These are phyloP conservation scores for Evansstolkia leycettana DNA, from an alignment of 495 filamentous ascomycete genomes.

Conservation along the genomic window DNA sequence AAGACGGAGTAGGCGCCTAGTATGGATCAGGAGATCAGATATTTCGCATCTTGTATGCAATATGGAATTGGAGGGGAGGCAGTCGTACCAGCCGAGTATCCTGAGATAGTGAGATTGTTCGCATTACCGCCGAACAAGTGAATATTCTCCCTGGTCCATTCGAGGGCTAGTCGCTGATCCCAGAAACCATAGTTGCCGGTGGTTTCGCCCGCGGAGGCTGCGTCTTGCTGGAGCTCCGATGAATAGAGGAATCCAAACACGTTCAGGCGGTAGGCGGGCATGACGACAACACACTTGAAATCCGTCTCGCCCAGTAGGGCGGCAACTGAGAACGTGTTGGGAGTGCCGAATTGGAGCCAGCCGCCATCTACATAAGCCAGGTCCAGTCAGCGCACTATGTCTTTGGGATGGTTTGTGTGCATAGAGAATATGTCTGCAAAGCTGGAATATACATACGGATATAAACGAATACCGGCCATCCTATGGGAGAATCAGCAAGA, in stretches of 20 bases:
- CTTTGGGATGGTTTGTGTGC: not conserved
- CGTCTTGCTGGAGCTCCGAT: slow-evolving; percentile 35
- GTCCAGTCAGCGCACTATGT: not conserved
- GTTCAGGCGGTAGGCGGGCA: slow-evolving; percentile 58
- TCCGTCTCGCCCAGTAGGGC: slow-evolving; percentile 38
- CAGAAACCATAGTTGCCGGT: slow-evolving; percentile 54
- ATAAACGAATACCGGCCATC: slow-evolving; percentile 33
- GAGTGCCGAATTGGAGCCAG: slow-evolving; percentile 43
- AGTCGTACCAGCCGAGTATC: slow-evolving; percentile 44
- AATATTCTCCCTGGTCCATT: slow-evolving; percentile 54
- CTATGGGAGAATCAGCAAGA: slow-evolving; percentile 6
- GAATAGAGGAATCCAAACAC: slow-evolving; percentile 57
- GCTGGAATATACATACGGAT: slow-evolving; percentile 21
- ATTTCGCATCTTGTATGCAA: not conserved
- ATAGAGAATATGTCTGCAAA: not conserved
- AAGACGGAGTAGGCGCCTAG: slow-evolving; percentile 55
- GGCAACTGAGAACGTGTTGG: slow-evolving; percentile 33
- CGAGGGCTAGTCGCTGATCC: slow-evolving; percentile 51
- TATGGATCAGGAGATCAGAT: not conserved
- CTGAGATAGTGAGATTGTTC: slow-evolving; percentile 51
- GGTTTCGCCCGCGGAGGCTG: slow-evolving; percentile 28
- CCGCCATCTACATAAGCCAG: slow-evolving; percentile 32
- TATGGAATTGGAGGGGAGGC: not conserved
- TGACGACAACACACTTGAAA: slow-evolving; percentile 44
- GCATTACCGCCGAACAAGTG: slow-evolving; percentile 50